Percentiles rank a stretch among this genome's conserved stretches.
Evolutionary conservation across 73 alveolate genomes (phyloP).

Genomic region (Stentor coeruleus): DNA sequence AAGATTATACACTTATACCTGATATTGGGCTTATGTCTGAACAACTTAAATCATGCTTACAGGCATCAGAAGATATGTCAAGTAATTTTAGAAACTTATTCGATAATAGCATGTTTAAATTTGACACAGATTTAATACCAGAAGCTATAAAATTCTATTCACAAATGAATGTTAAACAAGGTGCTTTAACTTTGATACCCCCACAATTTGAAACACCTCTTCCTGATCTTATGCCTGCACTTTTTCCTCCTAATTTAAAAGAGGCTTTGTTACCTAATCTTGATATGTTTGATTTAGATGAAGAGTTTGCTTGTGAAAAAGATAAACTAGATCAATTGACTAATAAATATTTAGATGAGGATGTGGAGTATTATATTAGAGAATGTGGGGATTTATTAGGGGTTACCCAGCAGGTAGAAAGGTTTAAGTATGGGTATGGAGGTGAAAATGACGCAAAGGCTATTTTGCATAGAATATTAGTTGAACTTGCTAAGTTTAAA

Average conservation of each 20-base stretch:
- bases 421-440: too few relatives aligned
- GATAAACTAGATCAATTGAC: slow-evolving; percentile 35
- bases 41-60: slow-evolving; percentile 83
- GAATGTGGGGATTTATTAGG: slow-evolving; percentile 41
- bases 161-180: slow-evolving; percentile 79
- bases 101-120: slow-evolving; percentile 68
- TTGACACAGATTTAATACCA: slow-evolving; percentile 89
- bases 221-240: too few relatives aligned
- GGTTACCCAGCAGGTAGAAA: slow-evolving; percentile 37
- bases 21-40: slow-evolving; percentile 94
- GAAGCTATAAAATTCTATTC: slow-evolving; percentile 80
- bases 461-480: too few relatives aligned
- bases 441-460: slow-evolving; percentile 39
- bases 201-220: slow-evolving; percentile 99
- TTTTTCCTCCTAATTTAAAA: slow-evolving; percentile 38
- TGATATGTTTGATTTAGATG: slow-evolving; percentile 44
- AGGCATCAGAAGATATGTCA: slow-evolving; percentile 81
- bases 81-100: slow-evolving; percentile 76
- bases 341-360: slow-evolving; percentile 42
- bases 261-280: slow-evolving; percentile 39
- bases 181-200: slow-evolving; percentile 90
- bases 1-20: slow-evolving; percentile 92
- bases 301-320: slow-evolving; percentile 44
- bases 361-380: slow-evolving; percentile 41
- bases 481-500: too few relatives aligned